phyloP scores from a whole-genome alignment of 805 yeast species.

The Suhomyces sp. region DNA sequence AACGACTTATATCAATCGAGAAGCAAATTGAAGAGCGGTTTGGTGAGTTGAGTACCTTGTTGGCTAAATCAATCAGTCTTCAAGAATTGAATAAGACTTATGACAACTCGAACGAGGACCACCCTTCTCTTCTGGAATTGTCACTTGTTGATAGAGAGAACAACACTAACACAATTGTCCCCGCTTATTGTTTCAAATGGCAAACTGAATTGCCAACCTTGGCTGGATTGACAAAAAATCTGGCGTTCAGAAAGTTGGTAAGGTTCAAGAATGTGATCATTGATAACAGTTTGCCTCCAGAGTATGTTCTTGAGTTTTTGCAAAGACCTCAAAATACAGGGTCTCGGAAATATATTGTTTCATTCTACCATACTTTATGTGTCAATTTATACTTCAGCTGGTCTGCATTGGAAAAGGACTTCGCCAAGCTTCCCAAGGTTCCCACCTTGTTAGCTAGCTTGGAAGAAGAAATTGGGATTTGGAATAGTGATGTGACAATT shows the following conservation, averaged over 20 bases:
- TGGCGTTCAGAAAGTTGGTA: not conserved
- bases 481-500: too few species aligned
- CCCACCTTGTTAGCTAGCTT: too few species aligned
- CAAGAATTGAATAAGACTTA: not conserved
- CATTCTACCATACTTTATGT: not conserved
- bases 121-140: too few species aligned
- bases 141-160: too few species aligned
- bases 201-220: not conserved
- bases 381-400: too few species aligned
- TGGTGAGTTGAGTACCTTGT: not conserved
- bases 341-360: not conserved
- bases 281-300: slow-evolving; percentile 1
- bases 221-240: not conserved
- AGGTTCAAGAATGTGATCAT: slow-evolving; percentile 1
- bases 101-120: too few species aligned
- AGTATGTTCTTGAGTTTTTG: not conserved
- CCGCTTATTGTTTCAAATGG: not conserved
- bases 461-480: not conserved
- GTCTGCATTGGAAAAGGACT: too few species aligned
- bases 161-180: not conserved
- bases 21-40: not conserved
- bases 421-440: too few species aligned
- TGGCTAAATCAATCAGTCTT: not conserved
- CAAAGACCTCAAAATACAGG: not conserved
- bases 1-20: not conserved